These are phyloP conservation scores for Dalbergia oliveri DNA, from an alignment of 306 rosid genomes.

Conservation along the genomic window DNA sequence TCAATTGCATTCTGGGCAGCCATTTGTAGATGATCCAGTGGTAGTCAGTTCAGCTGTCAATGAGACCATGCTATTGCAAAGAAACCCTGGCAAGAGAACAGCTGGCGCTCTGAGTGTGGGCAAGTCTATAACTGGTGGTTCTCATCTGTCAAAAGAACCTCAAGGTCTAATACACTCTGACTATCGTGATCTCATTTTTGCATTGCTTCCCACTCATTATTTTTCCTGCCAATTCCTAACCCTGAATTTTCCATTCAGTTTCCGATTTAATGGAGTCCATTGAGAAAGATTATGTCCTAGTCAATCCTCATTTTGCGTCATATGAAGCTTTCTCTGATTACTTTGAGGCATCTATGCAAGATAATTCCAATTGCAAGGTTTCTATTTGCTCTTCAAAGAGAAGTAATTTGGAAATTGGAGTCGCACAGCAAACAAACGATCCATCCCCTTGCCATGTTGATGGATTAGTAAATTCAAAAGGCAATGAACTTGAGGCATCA, in stretches of 20 bases:
- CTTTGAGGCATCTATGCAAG: conserved; percentile 66
- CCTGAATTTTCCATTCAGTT: conserved; percentile 54
- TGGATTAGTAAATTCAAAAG: conserved; percentile 45
- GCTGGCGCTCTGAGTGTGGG: conserved; percentile 46
- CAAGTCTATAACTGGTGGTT: conserved; percentile 48
- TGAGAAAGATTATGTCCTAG: conserved; percentile 85
- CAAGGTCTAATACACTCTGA: conserved; percentile 60
- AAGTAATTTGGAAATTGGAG: conserved; percentile 51
- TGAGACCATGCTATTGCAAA: conserved; percentile 38
- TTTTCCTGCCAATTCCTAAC: conserved; percentile 35
- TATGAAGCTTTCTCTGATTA: conserved; percentile 70
- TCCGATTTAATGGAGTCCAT: conserved; percentile 81
- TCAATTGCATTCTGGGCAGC: conserved; percentile 50
- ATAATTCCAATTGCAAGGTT: conserved; percentile 48
- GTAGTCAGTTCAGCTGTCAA: conserved; percentile 42
- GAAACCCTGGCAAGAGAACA: conserved; percentile 45
- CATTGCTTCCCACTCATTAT: conserved; percentile 19
- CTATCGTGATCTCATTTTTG: conserved; percentile 32
- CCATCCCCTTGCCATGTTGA: conserved; percentile 45
- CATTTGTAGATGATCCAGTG: conserved; percentile 48
- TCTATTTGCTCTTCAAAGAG: conserved; percentile 51
- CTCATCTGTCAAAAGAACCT: conserved; percentile 55
- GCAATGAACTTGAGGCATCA: conserved; percentile 42
- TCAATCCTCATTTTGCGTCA: conserved; percentile 66
- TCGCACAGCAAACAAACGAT: conserved; percentile 49